Evolutionary conservation across 1,284 basidiomycete species (phyloP).

Genomic region (Marasmius oreades): DNA sequence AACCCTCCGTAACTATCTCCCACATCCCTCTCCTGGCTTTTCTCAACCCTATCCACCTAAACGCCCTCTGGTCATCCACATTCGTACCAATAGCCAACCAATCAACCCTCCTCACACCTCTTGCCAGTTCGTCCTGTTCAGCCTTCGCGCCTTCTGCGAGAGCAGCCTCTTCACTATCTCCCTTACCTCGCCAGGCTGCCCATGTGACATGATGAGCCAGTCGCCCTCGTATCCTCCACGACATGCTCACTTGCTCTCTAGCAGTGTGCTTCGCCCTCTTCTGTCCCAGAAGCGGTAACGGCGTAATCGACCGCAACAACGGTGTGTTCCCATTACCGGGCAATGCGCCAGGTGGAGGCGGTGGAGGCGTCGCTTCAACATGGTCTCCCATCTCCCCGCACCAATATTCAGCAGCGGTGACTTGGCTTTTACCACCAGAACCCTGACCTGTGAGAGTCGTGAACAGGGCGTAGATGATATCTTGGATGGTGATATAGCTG

Average conservation of each 20-base stretch:
- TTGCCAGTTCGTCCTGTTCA: not conserved
- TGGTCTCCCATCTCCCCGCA: conserved; percentile 1
- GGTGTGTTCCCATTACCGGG: not conserved
- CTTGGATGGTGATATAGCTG: not conserved
- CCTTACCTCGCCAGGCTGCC: not conserved
- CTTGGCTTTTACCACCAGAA: not conserved
- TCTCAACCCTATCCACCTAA: conserved; percentile 1
- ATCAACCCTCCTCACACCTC: conserved; percentile 1
- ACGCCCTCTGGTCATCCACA: not conserved
- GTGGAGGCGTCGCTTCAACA: not conserved
- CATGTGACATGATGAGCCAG: not conserved
- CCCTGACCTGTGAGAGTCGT: not conserved
- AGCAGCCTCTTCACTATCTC: not conserved
- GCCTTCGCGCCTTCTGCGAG: not conserved
- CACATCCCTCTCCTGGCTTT: not conserved
- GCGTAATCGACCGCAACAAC: not conserved
- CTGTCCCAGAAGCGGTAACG: not conserved
- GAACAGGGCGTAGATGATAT: not conserved
- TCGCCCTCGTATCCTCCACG: not conserved
- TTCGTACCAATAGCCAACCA: not conserved
- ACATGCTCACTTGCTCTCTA: not conserved
- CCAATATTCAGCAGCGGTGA: not conserved
- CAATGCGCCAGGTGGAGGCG: not conserved
- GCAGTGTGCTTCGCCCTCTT: not conserved
- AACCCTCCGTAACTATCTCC: conserved; percentile 2